phyloP scores from a whole-genome alignment of 345 rosid species.

The Firmiana major region DNA sequence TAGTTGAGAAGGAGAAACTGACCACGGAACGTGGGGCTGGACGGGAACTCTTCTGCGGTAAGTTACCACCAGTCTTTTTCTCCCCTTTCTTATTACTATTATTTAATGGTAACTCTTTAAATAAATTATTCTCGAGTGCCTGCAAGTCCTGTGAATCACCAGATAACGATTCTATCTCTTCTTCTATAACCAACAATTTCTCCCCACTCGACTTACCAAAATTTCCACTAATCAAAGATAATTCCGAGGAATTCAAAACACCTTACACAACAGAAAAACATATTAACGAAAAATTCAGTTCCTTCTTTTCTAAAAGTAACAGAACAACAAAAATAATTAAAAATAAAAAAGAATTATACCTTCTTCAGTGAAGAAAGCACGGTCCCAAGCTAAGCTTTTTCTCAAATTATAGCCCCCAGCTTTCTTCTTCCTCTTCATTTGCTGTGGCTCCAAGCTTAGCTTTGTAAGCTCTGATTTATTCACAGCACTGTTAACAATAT shows the following conservation, averaged over 20 bases:
- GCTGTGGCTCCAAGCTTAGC: conserved; percentile 60
- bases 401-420: conserved; percentile 72
- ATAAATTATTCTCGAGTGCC: conserved; percentile 43
- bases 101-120: conserved; percentile 45
- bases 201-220: conserved; percentile 36
- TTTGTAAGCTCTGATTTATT: conserved; percentile 47
- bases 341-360: conserved; percentile 34
- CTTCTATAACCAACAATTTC: conserved; percentile 49
- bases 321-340: conserved; percentile 27
- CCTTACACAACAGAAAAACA: not conserved
- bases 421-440: conserved; percentile 89
- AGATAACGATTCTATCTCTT: conserved; percentile 45
- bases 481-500: conserved; percentile 19
- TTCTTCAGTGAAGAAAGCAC: conserved; percentile 87
- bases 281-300: not conserved
- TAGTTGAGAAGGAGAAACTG: conserved; percentile 26
- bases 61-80: conserved; percentile 26
- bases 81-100: conserved; percentile 22
- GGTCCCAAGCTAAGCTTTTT: conserved; percentile 91
- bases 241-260: conserved; percentile 31
- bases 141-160: conserved; percentile 38
- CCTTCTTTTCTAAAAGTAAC: conserved; percentile 16
- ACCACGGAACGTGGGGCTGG: conserved; percentile 39
- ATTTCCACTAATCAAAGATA: conserved; percentile 64
- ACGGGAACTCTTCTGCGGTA: conserved; percentile 32